These are phyloP conservation scores for Phytophthora agathidicida DNA, from an alignment of 352 stramenopile genomes.

Conservation along the genomic window DNA sequence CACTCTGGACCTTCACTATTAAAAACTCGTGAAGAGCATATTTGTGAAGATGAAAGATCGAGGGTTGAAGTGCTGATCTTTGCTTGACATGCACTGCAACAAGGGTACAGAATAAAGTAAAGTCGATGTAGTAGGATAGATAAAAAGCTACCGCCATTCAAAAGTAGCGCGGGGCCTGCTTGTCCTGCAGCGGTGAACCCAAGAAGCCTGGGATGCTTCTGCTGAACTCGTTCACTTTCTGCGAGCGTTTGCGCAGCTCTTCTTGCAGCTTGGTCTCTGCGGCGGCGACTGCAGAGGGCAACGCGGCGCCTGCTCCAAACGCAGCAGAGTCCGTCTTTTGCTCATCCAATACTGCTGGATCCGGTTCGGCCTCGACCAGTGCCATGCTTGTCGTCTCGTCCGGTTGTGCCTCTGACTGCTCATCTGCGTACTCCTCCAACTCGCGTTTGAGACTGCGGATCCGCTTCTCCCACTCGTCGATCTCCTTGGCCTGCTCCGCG, in stretches of 20 bases:
- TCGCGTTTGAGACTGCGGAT: slow-evolving; percentile 36
- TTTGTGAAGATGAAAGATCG: slow-evolving; percentile 22
- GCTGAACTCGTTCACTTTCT: slow-evolving; percentile 36
- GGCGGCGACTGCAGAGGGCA: slow-evolving; percentile 27
- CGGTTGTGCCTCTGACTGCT: not conserved
- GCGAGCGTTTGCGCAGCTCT: slow-evolving; percentile 30
- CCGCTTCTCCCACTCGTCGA: slow-evolving; percentile 47
- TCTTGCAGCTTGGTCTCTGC: slow-evolving; percentile 39
- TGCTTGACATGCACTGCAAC: slow-evolving; percentile 4
- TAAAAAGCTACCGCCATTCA: slow-evolving; percentile 11
- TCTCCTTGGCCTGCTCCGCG: slow-evolving; percentile 28
- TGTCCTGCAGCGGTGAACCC: slow-evolving; percentile 24
- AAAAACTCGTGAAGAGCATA: not conserved
- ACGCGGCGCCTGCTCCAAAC: not conserved
- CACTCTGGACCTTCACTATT: slow-evolving; percentile 17
- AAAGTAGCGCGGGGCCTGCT: slow-evolving; percentile 19
- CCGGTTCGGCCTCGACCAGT: not conserved
- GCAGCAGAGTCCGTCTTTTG: not conserved
- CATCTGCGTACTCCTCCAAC: slow-evolving; percentile 33
- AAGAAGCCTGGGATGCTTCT: slow-evolving; percentile 39
- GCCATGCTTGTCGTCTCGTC: not conserved
- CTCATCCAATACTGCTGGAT: not conserved
- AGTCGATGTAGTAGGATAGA: slow-evolving; percentile 13
- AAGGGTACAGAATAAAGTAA: slow-evolving; percentile 30
- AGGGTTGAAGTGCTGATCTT: slow-evolving; percentile 1